Conservation (phyloP, 306 rosid species). For the Dalbergia oliveri region DNA sequence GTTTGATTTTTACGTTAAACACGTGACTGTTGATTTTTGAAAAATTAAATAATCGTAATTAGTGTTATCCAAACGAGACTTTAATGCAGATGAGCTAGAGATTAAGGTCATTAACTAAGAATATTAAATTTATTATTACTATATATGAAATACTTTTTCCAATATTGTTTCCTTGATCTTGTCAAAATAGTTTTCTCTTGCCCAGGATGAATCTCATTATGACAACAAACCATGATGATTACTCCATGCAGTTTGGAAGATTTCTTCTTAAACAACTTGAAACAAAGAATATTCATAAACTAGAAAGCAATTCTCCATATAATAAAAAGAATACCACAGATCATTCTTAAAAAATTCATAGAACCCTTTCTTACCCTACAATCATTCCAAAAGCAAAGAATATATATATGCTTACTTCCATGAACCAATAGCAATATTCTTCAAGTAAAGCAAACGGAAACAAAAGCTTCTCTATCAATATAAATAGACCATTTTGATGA, state of each 20-base stretch:
- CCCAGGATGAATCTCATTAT: no score
- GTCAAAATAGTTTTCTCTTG: no score
- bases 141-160: no score
- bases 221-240: no score
- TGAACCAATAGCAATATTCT: conserved; percentile 3
- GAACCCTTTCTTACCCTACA: neutral
- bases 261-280: neutral
- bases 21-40: no score
- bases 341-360: neutral
- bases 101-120: no score
- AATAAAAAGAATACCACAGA: neutral
- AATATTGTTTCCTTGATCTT: no score
- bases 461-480: neutral
- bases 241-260: neutral
- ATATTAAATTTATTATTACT: no score
- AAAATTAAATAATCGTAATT: no score
- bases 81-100: no score
- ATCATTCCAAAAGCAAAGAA: conserved; percentile 23
- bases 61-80: no score
- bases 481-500: neutral
- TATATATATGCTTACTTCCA: conserved; percentile 29
- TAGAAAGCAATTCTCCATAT: neutral
- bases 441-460: conserved; percentile 39
- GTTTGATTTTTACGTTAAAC: no score
- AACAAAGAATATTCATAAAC: conserved; percentile 6